These are phyloP conservation scores for Hawksworthiomyces lignivorus DNA, from an alignment of 2,329 filamentous ascomycete genomes.

Conservation along the genomic window DNA sequence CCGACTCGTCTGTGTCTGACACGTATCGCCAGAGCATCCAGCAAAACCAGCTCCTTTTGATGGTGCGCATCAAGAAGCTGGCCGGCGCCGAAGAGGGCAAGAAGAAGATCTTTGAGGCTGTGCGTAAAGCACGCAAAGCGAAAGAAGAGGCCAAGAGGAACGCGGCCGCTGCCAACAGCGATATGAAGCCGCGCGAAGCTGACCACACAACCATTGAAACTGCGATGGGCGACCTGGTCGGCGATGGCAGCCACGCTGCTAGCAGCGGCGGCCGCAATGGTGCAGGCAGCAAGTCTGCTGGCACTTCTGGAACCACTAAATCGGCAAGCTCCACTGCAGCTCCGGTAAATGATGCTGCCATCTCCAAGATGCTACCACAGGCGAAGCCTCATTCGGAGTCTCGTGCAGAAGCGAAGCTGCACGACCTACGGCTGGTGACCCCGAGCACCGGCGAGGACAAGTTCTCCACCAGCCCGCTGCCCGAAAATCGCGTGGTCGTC, in stretches of 20 bases:
- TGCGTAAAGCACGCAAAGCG: conserved; percentile 61
- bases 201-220: conserved; percentile 32
- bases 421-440: conserved; percentile 22
- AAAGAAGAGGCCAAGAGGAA: conserved; percentile 50
- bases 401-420: conserved; percentile 25
- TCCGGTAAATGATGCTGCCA: conserved; percentile 3
- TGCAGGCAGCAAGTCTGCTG: not conserved
- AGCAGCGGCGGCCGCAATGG: not conserved
- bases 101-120: conserved; percentile 65
- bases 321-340: not conserved
- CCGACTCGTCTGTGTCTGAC: conserved; percentile 62
- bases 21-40: conserved; percentile 76
- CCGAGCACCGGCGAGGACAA: conserved; percentile 26
- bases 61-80: conserved; percentile 72
- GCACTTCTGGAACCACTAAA: not conserved
- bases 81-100: conserved; percentile 65
- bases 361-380: conserved; percentile 6
- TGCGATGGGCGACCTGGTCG: conserved; percentile 30
- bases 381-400: conserved; percentile 1
- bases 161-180: conserved; percentile 43
- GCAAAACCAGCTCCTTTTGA: conserved; percentile 71
- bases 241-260: not conserved
- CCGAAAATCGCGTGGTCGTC: conserved; percentile 65
- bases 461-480: conserved; percentile 40
- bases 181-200: conserved; percentile 62